phyloP scores from a whole-genome alignment of 2,329 filamentous ascomycete genomes.

The Trichoderma sp. region DNA sequence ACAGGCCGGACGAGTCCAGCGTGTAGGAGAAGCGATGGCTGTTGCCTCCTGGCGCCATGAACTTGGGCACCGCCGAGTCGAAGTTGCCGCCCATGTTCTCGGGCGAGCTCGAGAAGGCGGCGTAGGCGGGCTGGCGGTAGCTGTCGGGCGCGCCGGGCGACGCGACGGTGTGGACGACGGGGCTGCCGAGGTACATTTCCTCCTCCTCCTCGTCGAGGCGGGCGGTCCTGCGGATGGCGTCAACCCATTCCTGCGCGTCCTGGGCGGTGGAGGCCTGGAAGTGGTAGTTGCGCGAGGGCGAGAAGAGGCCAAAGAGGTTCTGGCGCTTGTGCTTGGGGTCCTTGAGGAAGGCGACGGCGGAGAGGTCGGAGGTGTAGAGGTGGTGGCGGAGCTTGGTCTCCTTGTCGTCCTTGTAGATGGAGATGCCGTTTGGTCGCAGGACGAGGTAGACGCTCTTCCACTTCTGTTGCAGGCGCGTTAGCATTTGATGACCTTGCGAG shows the following conservation, averaged over 20 bases:
- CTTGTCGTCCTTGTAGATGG: slow-evolving; percentile 88
- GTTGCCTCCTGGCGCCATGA: slow-evolving; percentile 32
- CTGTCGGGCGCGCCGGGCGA: slow-evolving; percentile 38
- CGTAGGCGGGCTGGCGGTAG: slow-evolving; percentile 40
- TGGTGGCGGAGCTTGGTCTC: slow-evolving; percentile 89
- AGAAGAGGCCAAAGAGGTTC: slow-evolving; percentile 90
- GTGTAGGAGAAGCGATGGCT: slow-evolving; percentile 64
- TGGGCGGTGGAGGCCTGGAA: slow-evolving; percentile 73
- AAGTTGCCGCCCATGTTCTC: slow-evolving; percentile 51
- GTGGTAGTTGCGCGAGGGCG: slow-evolving; percentile 87
- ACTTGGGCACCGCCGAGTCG: slow-evolving; percentile 41
- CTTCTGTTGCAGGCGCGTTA: slow-evolving; percentile 53
- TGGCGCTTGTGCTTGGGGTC: slow-evolving; percentile 85
- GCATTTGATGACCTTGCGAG: slow-evolving; percentile 4
- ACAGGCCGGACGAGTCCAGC: slow-evolving; percentile 64
- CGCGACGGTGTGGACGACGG: slow-evolving; percentile 52
- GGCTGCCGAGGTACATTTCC: slow-evolving; percentile 74
- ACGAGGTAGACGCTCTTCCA: slow-evolving; percentile 93
- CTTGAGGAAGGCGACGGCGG: slow-evolving; percentile 84
- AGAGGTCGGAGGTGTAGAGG: slow-evolving; percentile 84
- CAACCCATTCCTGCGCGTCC: slow-evolving; percentile 86
- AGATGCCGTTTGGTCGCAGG: slow-evolving; percentile 84
- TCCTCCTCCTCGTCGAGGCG: slow-evolving; percentile 87
- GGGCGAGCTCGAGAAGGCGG: slow-evolving; percentile 61
- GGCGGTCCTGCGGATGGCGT: slow-evolving; percentile 75